Evolutionary conservation across 225 moss, liverwort and hornwort species (phyloP).

Genomic region (Pseudoscleropodium purum): DNA sequence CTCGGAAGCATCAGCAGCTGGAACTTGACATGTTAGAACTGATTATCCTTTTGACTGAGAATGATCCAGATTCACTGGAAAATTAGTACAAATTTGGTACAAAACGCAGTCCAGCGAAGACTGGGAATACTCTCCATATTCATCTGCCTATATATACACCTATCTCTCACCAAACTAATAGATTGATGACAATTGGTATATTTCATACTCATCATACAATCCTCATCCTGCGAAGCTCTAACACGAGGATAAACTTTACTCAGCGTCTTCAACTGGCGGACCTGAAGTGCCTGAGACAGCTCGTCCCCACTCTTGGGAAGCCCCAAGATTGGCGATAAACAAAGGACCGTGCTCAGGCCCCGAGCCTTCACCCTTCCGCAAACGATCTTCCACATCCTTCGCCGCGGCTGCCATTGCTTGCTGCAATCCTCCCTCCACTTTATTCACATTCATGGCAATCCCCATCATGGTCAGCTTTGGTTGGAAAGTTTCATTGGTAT

Average conservation of each 20-base stretch:
- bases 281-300: conserved; percentile 50
- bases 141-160: conserved; percentile 8
- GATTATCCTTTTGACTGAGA: not conserved
- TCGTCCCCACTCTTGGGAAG: conserved; percentile 75
- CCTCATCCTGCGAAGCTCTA: conserved; percentile 1
- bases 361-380: conserved; percentile 87
- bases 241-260: conserved; percentile 8
- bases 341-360: conserved; percentile 81
- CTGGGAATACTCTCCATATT: not conserved
- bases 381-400: conserved; percentile 92
- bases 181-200: not conserved
- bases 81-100: conserved; percentile 1
- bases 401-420: conserved; percentile 95
- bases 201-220: not conserved
- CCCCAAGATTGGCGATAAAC: conserved; percentile 93
- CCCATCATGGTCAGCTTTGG: conserved; percentile 99
- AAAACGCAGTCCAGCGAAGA: not conserved
- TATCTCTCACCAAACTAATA: not conserved
- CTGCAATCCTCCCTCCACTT: conserved; percentile 77
- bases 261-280: conserved; percentile 60
- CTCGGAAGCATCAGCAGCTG: not conserved
- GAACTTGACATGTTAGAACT: not conserved
- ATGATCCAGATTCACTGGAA: not conserved
- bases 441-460: conserved; percentile 87
- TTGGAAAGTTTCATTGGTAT: conserved; percentile 38